Percentiles rank a stretch among this genome's conserved stretches.
Conservation (phyloP, 371 early-diverging fungal genomes). For the Coemansia sp. region DNA sequence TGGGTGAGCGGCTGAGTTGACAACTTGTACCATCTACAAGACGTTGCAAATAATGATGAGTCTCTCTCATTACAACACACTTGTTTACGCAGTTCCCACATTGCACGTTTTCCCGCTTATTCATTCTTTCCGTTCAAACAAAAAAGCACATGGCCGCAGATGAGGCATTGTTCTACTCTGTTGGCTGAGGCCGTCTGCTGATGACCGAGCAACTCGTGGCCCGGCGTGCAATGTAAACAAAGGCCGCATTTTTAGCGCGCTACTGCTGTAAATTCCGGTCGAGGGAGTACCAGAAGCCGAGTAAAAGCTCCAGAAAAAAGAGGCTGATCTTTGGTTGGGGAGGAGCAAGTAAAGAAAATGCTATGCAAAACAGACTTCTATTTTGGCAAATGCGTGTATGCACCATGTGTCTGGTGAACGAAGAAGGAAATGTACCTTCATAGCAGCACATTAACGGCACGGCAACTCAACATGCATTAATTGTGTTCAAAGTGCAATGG, state of each 20-base stretch:
- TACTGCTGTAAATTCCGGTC: neutral
- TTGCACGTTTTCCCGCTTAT: neutral
- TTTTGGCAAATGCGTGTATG: constrained; percentile 4
- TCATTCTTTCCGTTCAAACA: neutral
- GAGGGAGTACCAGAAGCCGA: neutral
- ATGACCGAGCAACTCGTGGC: constrained; percentile 10
- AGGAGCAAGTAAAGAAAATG: neutral
- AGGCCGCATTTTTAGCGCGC: neutral
- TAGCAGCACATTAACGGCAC: neutral
- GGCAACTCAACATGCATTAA: constrained; percentile 2
- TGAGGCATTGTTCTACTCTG: neutral
- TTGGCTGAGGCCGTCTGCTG: neutral
- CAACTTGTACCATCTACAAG: neutral
- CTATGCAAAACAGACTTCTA: neutral
- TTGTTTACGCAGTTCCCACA: constrained; percentile 2
- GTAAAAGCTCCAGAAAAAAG: neutral
- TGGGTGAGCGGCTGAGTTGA: neutral
- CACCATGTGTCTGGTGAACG: constrained; percentile 5
- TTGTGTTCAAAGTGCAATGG: constrained; percentile 11
- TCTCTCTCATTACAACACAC: neutral
- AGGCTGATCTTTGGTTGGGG: constrained; percentile 5
- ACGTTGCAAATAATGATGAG: neutral
- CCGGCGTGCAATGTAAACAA: neutral
- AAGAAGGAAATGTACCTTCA: neutral
- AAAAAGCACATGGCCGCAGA: neutral